phyloP scores from a whole-genome alignment of 2,329 filamentous ascomycete genomes.

The Arthrobotrys iridis region DNA sequence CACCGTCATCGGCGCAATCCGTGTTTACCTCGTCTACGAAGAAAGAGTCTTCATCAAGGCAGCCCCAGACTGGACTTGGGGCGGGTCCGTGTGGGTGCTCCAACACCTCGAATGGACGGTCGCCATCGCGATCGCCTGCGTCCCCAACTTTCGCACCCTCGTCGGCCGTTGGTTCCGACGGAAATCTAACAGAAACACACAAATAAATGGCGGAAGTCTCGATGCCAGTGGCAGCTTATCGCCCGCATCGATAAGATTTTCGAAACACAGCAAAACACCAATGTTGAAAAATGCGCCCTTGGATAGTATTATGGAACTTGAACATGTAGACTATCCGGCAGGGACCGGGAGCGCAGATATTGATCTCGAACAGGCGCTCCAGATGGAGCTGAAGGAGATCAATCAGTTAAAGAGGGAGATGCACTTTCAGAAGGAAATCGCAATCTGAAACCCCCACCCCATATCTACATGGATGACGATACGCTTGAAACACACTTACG shows the following conservation, averaged over 20 bases:
- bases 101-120: conserved; percentile 52
- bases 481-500: not conserved
- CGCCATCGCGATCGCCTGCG: conserved; percentile 45
- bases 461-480: conserved; percentile 4
- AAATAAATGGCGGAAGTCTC: conserved; percentile 20
- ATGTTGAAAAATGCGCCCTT: conserved; percentile 46
- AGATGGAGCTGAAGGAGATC: conserved; percentile 48
- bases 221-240: conserved; percentile 48
- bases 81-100: conserved; percentile 50
- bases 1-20: conserved; percentile 46
- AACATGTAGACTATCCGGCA: conserved; percentile 50
- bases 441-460: not conserved
- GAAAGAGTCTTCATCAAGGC: conserved; percentile 51
- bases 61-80: conserved; percentile 48
- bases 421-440: conserved; percentile 25
- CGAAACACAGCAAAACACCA: conserved; percentile 51
- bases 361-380: conserved; percentile 45
- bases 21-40: conserved; percentile 50
- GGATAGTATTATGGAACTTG: conserved; percentile 52
- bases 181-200: conserved; percentile 5
- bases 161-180: conserved; percentile 37
- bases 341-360: conserved; percentile 49
- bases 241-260: conserved; percentile 50
- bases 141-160: conserved; percentile 45
- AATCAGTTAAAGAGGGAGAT: conserved; percentile 44